A percentile compares a stretch with the other conserved stretches of the same genome.
Evolutionary conservation across 73 alveolate genomes (phyloP).

Genomic region (Symbiodinium natans): DNA sequence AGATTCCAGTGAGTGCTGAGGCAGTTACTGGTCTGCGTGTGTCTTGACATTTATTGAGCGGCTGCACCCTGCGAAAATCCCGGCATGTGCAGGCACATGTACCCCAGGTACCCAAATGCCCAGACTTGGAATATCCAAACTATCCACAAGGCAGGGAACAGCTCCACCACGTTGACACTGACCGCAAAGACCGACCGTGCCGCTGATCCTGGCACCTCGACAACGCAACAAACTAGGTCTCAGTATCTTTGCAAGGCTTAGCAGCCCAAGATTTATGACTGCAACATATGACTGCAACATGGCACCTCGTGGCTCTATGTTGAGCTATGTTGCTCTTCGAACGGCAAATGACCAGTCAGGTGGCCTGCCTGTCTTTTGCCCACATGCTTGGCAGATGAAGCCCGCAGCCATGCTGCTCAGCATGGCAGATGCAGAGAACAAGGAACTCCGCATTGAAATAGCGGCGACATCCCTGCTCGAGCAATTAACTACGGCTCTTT

Average conservation of each 20-base stretch:
- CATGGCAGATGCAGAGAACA: background rate
- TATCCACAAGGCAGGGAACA: background rate
- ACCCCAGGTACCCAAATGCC: no score
- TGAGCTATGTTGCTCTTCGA: no score
- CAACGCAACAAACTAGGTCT: background rate
- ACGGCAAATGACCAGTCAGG: no score
- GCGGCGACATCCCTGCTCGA: background rate
- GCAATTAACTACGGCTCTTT: no score
- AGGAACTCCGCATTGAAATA: background rate
- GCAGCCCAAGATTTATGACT: no score
- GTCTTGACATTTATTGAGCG: no score
- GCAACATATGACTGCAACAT: background rate
- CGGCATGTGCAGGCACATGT: no score
- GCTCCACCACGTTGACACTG: background rate
- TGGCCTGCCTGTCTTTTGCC: background rate
- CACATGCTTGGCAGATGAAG: background rate
- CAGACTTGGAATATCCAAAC: no score
- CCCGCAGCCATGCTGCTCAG: constrained; percentile 1
- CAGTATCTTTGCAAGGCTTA: no score
- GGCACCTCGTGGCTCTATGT: background rate
- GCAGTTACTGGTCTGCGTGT: no score
- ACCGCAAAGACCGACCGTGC: background rate
- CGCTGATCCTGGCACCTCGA: background rate
- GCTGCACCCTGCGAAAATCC: no score
- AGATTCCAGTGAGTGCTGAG: no score